Percentiles rank a stretch among this genome's conserved stretches.
These are phyloP conservation scores for Vaucheria bursata DNA, from an alignment of 352 stramenopile species.

Conservation along the genomic window DNA sequence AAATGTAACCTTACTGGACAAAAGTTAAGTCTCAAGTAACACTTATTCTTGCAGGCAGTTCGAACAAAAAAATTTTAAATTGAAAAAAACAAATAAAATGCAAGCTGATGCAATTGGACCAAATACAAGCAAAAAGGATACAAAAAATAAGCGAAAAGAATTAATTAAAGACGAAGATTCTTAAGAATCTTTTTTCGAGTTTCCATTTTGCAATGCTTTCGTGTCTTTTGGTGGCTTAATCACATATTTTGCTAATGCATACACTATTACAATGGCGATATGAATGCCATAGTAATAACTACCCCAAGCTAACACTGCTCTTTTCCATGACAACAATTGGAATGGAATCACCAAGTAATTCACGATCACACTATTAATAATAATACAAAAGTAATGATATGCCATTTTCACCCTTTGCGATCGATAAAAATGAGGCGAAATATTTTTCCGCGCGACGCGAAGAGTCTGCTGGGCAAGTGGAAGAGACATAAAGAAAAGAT, in stretches of 20 bases:
- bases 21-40: too few relatives aligned
- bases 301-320: constrained; percentile 34
- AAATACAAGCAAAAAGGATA: too few relatives aligned
- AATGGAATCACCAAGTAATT: constrained; percentile 47
- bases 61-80: too few relatives aligned
- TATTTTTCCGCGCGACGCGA: background rate
- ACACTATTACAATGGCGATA: constrained; percentile 17
- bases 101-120: too few relatives aligned
- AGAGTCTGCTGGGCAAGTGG: background rate
- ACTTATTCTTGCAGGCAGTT: too few relatives aligned
- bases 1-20: too few relatives aligned
- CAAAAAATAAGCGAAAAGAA: too few relatives aligned
- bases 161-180: too few relatives aligned
- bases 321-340: constrained; percentile 29
- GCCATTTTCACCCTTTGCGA: background rate
- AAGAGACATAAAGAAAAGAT: constrained; percentile 46
- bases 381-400: constrained; percentile 21
- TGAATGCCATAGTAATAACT: constrained; percentile 34
- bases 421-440: background rate
- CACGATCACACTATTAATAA: constrained; percentile 26
- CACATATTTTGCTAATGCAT: background rate
- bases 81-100: too few relatives aligned
- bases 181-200: too few relatives aligned
- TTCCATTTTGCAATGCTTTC: too few relatives aligned
- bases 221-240: background rate